Base-by-base conservation (phyloP, 202 grass and related monocot genomes). In the Hordeum pubiflorum region DNA sequence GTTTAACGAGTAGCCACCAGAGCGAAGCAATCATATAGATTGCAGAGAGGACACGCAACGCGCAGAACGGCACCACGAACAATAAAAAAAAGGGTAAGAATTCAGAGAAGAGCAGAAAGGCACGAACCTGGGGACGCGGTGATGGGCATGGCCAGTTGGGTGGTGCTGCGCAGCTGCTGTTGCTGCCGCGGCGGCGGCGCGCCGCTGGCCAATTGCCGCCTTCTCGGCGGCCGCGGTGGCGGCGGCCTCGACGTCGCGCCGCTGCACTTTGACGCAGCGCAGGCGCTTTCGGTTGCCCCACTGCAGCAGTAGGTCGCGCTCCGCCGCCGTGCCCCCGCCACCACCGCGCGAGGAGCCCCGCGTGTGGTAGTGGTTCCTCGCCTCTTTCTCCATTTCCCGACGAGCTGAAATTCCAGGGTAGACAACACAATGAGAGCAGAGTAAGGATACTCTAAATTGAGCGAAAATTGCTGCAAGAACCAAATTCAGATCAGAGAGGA, bases 201-300 rank as follows among this genome's bases (percentile, higher is more conserved):
- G n/a, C n/a, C n/a, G n/a, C n/a, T n/a, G n/a, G n/a, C n/a, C n/a
- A n/a, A n/a, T n/a, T n/a, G n/a, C n/a, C n/a, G n/a, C n/a, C n/a
- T n/a, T n/a, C n/a, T n/a, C n/a, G n/a, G n/a, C n/a, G n/a, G n/a
- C n/a, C n/a, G n/a, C n/a, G n/a, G n/a, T n/a, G n/a, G n/a, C n/a
- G n/a, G n/a, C n/a, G n/a, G n/a, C n/a, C n/a, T n/a, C n/a, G n/a
- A n/a, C n/a, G n/a, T n/a, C n/a, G n/a, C n/a, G n/a, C n/a, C n/a
- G 88, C 29, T 89, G 88, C 72, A 86, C 86, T 72, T 93, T 89
- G 80, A 88, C 84, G 83, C 91, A 94, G 72, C 88, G 87, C 40
- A 91, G 80, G 41, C 91, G 75, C 80, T 93, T 93, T 59, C 91
- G 80, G 71, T 91, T 93, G n/a, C 88, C 91, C 91, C 91, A 91